Conservation (phyloP, 2,329 filamentous ascomycete species). For the Pestalotiopsis sp. region DNA sequence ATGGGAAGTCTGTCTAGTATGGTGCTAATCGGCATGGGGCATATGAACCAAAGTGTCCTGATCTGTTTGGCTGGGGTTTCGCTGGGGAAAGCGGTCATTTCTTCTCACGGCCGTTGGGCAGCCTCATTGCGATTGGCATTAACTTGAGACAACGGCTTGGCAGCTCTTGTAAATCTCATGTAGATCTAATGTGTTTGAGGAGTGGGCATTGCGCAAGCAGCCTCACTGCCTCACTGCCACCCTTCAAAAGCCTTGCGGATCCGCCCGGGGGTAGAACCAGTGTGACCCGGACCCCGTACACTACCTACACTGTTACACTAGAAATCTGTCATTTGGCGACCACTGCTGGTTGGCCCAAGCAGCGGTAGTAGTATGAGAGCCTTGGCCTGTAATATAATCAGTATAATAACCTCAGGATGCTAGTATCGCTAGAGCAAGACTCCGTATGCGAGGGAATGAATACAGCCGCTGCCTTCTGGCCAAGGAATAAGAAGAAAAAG, state of each 20-base stretch:
- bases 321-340: background rate
- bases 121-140: constrained; percentile 20
- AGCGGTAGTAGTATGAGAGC: background rate
- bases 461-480: background rate
- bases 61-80: background rate
- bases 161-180: constrained; percentile 21
- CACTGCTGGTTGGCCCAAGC: background rate
- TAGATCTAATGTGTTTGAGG: constrained; percentile 15
- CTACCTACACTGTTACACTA: background rate
- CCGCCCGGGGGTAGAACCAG: background rate
- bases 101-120: constrained; percentile 20
- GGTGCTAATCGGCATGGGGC: too few relatives aligned
- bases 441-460: background rate
- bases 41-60: background rate
- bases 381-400: background rate
- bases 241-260: constrained; percentile 2
- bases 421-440: too few relatives aligned
- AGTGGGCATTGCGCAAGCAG: constrained; percentile 7
- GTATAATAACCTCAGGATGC: too few relatives aligned
- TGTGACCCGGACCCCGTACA: background rate
- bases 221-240: constrained; percentile 4
- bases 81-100: background rate
- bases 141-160: constrained; percentile 30
- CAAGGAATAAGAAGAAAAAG: background rate
- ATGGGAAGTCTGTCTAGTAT: background rate